Evolutionary conservation across 352 stramenopile species (phyloP), one percentile per base, ranked within the genome.

Genomic region (Phytophthora meadii): DNA sequence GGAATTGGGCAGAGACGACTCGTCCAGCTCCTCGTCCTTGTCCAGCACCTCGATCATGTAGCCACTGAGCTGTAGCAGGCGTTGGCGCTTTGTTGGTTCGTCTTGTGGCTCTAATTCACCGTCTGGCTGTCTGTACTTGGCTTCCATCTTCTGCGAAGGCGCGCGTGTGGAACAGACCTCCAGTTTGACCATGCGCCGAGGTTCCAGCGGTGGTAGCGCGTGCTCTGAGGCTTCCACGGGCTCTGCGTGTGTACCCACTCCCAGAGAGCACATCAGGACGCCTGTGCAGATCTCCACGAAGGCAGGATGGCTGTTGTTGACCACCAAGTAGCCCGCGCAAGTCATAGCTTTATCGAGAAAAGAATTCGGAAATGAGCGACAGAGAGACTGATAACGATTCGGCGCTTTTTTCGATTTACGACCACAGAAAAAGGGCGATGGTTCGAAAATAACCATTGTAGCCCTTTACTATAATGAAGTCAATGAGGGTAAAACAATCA

Each of bases 251-350:
- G 25, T 22, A 19, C 54, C 37, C 3, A 54, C 48, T 36, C 66
- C 53, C 22, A 74, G 32, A 15, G 67, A 78, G 39, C 82, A 91
- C 27, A 83, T 52, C 22, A 91, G 56, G 57, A 83, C 63, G 17
- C 84, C 84, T 8, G 78, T 81, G 42, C 54, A 54, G 56, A 93
- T 77, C 73, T 91, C 79, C 30, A 87, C 84, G 54, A 81, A 87
- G 50, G 83, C 81, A 8, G 77, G 58, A 37, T 61, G 65, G 46
- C 67, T 78, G 72, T 82, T 85, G 55, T 76, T 77, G n/a, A 88
- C 65, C 48, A 89, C 70, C 54, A 93, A 72, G 56, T 82, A 90
- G 11, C 84, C 84, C 6, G 82, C 84, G 60, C 82, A 88, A 0
- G 82, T 80, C 84, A 93, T 93, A 59, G 15, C 50, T 51, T 27